Percentiles rank a stretch among this genome's conserved stretches.
phyloP scores from a whole-genome alignment of 2,329 filamentous ascomycete genomes.

The Ploettnerulaceae sp. region DNA sequence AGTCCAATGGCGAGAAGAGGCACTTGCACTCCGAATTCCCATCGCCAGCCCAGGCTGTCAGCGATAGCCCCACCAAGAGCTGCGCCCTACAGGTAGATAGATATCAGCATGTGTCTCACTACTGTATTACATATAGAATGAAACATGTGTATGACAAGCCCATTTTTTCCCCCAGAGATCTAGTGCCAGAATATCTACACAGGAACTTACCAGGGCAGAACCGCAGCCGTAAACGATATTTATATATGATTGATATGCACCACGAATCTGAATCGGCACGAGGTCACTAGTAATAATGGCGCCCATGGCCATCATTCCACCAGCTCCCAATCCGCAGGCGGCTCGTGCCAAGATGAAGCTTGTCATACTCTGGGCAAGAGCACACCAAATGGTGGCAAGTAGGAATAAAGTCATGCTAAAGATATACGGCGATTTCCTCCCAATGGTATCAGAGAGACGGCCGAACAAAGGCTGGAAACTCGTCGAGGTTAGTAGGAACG shows the following conservation, averaged over 20 bases:
- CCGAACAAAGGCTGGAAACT: conserved; percentile 72
- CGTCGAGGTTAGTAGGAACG: conserved; percentile 72
- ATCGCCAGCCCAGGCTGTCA: conserved; percentile 67
- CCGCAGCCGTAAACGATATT: conserved; percentile 60
- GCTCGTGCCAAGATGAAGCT: conserved; percentile 67
- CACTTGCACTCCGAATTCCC: conserved; percentile 63
- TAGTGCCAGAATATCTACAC: too few species aligned
- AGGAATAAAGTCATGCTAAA: conserved; percentile 58
- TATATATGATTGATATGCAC: conserved; percentile 67
- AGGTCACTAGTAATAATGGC: conserved; percentile 69
- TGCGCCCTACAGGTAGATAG: too few species aligned
- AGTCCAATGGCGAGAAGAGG: conserved; percentile 41
- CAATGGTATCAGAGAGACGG: conserved; percentile 68
- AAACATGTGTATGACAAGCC: too few species aligned
- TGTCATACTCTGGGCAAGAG: conserved; percentile 59
- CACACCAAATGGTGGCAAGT: conserved; percentile 64
- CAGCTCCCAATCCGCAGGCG: conserved; percentile 67
- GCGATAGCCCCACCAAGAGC: conserved; percentile 66
- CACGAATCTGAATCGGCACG: conserved; percentile 61
- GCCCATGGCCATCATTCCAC: conserved; percentile 63
- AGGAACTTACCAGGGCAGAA: conserved; percentile 47
- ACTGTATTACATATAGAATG: too few species aligned
- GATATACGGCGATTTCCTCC: conserved; percentile 63
- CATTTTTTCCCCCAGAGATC: too few species aligned
- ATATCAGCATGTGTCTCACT: too few species aligned